Percentiles rank a stretch among this genome's conserved stretches.
These are phyloP conservation scores for Brassica rapa DNA, from an alignment of 345 rosid species.

Conservation along the genomic window DNA sequence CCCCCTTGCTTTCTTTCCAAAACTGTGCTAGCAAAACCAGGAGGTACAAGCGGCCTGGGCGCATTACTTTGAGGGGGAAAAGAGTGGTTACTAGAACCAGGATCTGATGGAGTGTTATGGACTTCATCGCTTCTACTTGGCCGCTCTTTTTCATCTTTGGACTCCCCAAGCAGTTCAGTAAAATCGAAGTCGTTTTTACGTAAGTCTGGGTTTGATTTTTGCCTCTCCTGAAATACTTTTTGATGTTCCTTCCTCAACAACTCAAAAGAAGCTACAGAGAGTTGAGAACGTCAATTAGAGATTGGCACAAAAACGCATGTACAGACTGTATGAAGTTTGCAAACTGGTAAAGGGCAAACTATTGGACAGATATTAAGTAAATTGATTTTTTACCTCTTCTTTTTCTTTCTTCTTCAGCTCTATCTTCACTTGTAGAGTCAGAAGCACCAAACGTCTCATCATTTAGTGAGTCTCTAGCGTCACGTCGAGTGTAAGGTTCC, in stretches of 20 bases:
- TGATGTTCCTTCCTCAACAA: constrained; percentile 94
- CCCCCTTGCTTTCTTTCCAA: constrained; percentile 56
- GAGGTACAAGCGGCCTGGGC: constrained; percentile 95
- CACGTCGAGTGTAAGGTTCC: constrained; percentile 64
- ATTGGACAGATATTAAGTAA: constrained; percentile 2
- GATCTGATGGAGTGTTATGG: constrained; percentile 38
- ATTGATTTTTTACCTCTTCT: constrained; percentile 70
- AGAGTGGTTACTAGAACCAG: constrained; percentile 44
- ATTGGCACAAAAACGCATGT: constrained; percentile 15
- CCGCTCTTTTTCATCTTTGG: constrained; percentile 59
- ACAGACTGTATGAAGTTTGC: constrained; percentile 19
- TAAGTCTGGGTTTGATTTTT: constrained; percentile 61
- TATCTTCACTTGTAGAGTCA: constrained; percentile 72
- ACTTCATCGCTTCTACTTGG: constrained; percentile 46
- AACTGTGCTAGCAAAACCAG: constrained; percentile 66
- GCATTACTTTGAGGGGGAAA: constrained; percentile 53
- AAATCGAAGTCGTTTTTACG: constrained; percentile 67
- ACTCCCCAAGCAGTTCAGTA: constrained; percentile 58
- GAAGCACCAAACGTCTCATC: constrained; percentile 97
- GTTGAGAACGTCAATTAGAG: constrained; percentile 29
- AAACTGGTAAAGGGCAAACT: constrained; percentile 26
- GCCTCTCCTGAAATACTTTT: constrained; percentile 77
- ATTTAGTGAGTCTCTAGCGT: constrained; percentile 65
- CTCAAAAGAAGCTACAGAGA: constrained; percentile 79
- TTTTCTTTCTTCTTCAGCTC: constrained; percentile 93